These are phyloP conservation scores for Globisporangium sylvaticum DNA, from an alignment of 352 stramenopile genomes.

Conservation along the genomic window DNA sequence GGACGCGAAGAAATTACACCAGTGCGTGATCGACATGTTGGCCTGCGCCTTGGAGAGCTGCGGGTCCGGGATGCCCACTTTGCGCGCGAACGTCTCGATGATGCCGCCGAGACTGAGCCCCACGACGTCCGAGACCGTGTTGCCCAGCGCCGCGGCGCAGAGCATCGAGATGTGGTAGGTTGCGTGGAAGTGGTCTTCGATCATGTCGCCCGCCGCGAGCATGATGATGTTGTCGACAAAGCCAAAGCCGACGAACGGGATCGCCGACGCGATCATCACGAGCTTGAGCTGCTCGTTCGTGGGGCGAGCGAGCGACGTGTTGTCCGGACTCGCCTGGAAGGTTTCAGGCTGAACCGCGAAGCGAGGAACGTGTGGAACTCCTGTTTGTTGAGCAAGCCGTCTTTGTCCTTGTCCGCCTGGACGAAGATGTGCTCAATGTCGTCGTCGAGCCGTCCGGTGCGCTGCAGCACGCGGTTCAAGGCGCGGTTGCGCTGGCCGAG, in stretches of 20 bases:
- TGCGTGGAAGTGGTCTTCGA: constrained; percentile 93
- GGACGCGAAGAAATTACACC: constrained; percentile 73
- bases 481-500: constrained; percentile 51
- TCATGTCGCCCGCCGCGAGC: constrained; percentile 90
- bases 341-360: constrained; percentile 63
- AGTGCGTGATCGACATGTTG: constrained; percentile 70
- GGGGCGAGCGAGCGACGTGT: constrained; percentile 35
- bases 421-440: constrained; percentile 67
- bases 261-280: constrained; percentile 73
- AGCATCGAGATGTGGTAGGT: constrained; percentile 94
- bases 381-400: constrained; percentile 57
- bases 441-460: constrained; percentile 32
- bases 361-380: constrained; percentile 65
- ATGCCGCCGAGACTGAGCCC: constrained; percentile 91
- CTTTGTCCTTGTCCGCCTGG: constrained; percentile 65
- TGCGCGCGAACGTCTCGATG: constrained; percentile 81
- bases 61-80: constrained; percentile 62
- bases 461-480: constrained; percentile 47
- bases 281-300: constrained; percentile 66
- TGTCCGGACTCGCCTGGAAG: constrained; percentile 30
- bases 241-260: constrained; percentile 83
- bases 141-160: constrained; percentile 92
- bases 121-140: constrained; percentile 92
- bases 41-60: constrained; percentile 74
- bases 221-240: constrained; percentile 88